Base-by-base conservation (phyloP, 1,139 yeast genomes). In the Nadsonia starkeyi-henricii region DNA sequence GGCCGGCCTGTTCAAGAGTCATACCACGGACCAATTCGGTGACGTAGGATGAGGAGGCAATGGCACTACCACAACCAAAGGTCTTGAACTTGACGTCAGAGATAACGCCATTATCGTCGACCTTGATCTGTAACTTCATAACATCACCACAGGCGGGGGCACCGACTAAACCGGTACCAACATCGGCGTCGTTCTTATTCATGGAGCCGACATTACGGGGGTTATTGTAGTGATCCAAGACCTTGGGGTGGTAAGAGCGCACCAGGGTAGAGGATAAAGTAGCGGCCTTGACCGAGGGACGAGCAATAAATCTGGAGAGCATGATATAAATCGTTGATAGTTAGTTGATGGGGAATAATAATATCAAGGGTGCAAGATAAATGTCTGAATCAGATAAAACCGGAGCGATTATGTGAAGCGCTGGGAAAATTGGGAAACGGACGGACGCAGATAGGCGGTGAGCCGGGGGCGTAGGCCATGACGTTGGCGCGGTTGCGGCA, bases 131-230 rank as follows among this genome's bases (percentile, higher is more conserved):
- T 57, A 91, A 75, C 69, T 95, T 82, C 96, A 91, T 91, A 48
- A 91, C 98, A 71, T 91, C 98, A 52, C 98, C 98, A 71, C 98
- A 91, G 0, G 98, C 98, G 50, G 98, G 98, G 0, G 98, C 98
- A 49, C 98, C 72, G 19, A 91, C 98, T 44, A 91, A 75, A 1
- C 98, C 98, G 1, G 98, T 91, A 44, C 98, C 98, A n/a, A 91
- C 97, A 57, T 80, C 77, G 21, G 67, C 61, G 53, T 79, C 77
- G 54, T 73, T 74, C 69, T 89, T 88, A 67, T 88, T 86, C 67
- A 91, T 69, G 7, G 96, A 77, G 19, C 98, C 98, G 44, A 91
- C 98, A 63, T 91, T 91, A 66, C 98, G 78, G 52, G 98, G 98
- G 70, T 89, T 89, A 62, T 85, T 81, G 68, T 91, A 91, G 66